Conservation (phyloP, 1,139 yeast genomes). For the Lodderomyces metapsilosis region DNA sequence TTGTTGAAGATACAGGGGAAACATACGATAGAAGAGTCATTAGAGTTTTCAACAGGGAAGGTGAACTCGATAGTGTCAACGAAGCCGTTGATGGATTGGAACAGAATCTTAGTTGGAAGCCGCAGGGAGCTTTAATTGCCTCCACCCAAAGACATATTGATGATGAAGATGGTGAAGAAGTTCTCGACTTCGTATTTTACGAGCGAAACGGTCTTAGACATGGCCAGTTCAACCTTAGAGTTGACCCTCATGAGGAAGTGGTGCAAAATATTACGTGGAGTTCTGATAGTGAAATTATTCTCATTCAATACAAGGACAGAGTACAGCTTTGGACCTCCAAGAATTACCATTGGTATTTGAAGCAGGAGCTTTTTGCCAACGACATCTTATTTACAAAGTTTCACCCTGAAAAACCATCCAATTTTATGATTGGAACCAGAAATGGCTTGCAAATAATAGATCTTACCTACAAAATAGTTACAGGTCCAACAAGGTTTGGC, state of each 20-base stretch:
- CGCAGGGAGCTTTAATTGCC: slow-evolving; percentile 86
- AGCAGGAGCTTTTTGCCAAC: slow-evolving; percentile 59
- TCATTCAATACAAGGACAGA: slow-evolving; percentile 58
- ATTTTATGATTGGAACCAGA: slow-evolving; percentile 62
- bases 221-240: slow-evolving; percentile 75
- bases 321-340: slow-evolving; percentile 89
- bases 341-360: slow-evolving; percentile 94
- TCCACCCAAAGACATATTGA: slow-evolving; percentile 64
- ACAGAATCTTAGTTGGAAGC: slow-evolving; percentile 78
- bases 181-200: slow-evolving; percentile 67
- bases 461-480: slow-evolving; percentile 59
- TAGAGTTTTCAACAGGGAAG: slow-evolving; percentile 80
- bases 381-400: slow-evolving; percentile 59
- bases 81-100: slow-evolving; percentile 89
- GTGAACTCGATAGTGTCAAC: slow-evolving; percentile 75
- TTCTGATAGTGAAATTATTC: slow-evolving; percentile 73
- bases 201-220: slow-evolving; percentile 94
- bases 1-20: slow-evolving; percentile 40
- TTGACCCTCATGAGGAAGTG: slow-evolving; percentile 45
- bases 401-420: slow-evolving; percentile 88
- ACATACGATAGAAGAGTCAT: slow-evolving; percentile 66
- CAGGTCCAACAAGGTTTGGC: slow-evolving; percentile 70
- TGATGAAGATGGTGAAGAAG: slow-evolving; percentile 41
- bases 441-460: slow-evolving; percentile 59
- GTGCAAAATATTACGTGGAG: slow-evolving; percentile 75